These are phyloP conservation scores for Protomyces inouyei DNA, from an alignment of 1,139 yeast genomes.

Conservation along the genomic window DNA sequence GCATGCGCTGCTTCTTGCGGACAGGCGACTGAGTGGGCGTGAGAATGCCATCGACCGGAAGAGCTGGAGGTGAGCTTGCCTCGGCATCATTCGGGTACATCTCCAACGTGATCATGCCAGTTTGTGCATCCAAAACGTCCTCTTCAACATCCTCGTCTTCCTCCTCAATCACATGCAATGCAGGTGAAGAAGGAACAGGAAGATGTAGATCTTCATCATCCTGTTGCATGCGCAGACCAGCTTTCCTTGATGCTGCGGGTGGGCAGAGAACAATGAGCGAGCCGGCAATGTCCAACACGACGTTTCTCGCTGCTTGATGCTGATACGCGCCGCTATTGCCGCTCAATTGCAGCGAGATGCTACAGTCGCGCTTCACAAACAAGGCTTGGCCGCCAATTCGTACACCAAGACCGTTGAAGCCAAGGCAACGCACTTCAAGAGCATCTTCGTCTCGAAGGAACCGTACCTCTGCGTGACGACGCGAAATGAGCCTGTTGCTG, in stretches of 20 bases:
- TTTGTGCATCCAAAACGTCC: background rate
- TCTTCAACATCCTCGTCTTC: background rate
- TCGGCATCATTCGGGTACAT: background rate
- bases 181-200: constrained; percentile 18
- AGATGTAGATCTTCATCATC: background rate
- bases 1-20: background rate
- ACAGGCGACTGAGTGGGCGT: background rate
- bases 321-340: background rate
- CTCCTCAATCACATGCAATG: background rate
- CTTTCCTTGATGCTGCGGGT: background rate
- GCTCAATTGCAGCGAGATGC: background rate
- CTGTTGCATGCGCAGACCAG: background rate
- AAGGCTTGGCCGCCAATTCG: constrained; percentile 8
- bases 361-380: constrained; percentile 1
- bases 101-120: background rate
- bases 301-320: background rate
- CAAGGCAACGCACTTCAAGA: constrained; percentile 53
- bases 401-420: constrained; percentile 57
- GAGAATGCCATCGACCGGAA: background rate
- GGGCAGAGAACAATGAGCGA: background rate
- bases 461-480: constrained; percentile 54
- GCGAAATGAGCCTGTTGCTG: constrained; percentile 56
- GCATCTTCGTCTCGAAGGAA: constrained; percentile 35
- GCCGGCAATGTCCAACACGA: constrained; percentile 18
- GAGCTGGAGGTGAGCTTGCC: background rate